Evolutionary conservation across 1,139 yeast species (phyloP).

Genomic region (Kazachstania sp.): DNA sequence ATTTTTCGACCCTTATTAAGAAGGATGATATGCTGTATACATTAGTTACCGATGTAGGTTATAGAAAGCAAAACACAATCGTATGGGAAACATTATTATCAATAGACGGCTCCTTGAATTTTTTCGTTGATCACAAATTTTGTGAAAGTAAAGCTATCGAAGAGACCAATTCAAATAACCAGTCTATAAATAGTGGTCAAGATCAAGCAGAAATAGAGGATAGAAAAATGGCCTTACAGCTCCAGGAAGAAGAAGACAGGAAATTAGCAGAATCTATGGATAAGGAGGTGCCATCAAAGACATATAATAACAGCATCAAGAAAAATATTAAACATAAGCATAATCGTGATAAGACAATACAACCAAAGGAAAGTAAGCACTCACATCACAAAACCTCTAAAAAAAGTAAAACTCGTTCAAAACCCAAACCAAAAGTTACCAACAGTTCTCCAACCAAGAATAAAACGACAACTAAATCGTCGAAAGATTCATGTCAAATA

Average conservation of each 20-base stretch:
- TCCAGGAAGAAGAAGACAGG: constrained; percentile 27
- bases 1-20: constrained; percentile 65
- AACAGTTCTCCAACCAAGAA: too few species aligned
- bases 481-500: not conserved
- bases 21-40: constrained; percentile 43
- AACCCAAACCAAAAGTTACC: too few species aligned
- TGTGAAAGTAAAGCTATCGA: constrained; percentile 23
- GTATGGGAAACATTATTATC: constrained; percentile 74
- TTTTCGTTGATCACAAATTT: constrained; percentile 56
- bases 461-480: not conserved
- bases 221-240: constrained; percentile 19
- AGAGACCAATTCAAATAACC: not conserved
- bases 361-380: not conserved
- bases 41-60: constrained; percentile 68
- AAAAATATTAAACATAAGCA: constrained; percentile 1
- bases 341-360: not conserved
- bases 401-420: too few species aligned
- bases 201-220: constrained; percentile 13
- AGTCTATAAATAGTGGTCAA: not conserved
- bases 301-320: constrained; percentile 7
- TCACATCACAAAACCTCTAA: too few species aligned
- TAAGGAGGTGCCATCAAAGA: not conserved
- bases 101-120: constrained; percentile 56
- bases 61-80: constrained; percentile 39
- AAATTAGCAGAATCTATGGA: constrained; percentile 10